These are phyloP conservation scores for Sclerotinia subarctica DNA, from an alignment of 2,329 filamentous ascomycete genomes.

Conservation along the genomic window DNA sequence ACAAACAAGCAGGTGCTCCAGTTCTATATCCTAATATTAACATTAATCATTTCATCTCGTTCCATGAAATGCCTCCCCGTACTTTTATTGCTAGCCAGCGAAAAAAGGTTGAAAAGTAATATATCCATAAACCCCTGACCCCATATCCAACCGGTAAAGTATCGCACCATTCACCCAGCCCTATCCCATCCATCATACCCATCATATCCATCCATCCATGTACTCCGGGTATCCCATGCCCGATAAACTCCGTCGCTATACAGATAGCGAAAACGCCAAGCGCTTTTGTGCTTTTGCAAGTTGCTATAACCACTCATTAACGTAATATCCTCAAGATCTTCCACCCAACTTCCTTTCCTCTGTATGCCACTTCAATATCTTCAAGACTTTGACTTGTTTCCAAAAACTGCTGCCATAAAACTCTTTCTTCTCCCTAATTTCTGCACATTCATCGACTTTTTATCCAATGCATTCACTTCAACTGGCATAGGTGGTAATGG, in stretches of 20 bases:
- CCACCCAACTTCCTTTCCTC: not conserved
- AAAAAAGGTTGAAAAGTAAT: not conserved
- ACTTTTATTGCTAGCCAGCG: not conserved
- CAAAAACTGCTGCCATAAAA: slow-evolving; percentile 47
- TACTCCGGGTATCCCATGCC: not conserved
- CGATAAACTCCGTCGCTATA: slow-evolving; percentile 24
- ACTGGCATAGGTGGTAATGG: slow-evolving; percentile 31
- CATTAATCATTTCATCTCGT: not conserved
- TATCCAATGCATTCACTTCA: slow-evolving; percentile 28
- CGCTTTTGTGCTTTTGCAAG: not conserved
- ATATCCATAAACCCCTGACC: not conserved
- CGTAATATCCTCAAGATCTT: not conserved
- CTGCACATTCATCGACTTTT: slow-evolving; percentile 32
- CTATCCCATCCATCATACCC: not conserved
- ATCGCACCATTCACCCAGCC: not conserved
- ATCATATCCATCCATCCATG: not conserved
- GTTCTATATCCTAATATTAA: not conserved
- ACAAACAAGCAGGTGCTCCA: not conserved
- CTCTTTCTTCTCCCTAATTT: slow-evolving; percentile 45
- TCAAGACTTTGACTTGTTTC: slow-evolving; percentile 27
- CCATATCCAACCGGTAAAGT: slow-evolving; percentile 10
- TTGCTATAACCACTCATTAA: not conserved
- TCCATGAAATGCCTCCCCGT: not conserved
- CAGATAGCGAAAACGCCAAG: slow-evolving; percentile 10
- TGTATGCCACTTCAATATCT: not conserved